Evolutionary conservation across 768 basidiomycete species (phyloP), one percentile per base, ranked within the genome.

Genomic region (Lactarius sp.): DNA sequence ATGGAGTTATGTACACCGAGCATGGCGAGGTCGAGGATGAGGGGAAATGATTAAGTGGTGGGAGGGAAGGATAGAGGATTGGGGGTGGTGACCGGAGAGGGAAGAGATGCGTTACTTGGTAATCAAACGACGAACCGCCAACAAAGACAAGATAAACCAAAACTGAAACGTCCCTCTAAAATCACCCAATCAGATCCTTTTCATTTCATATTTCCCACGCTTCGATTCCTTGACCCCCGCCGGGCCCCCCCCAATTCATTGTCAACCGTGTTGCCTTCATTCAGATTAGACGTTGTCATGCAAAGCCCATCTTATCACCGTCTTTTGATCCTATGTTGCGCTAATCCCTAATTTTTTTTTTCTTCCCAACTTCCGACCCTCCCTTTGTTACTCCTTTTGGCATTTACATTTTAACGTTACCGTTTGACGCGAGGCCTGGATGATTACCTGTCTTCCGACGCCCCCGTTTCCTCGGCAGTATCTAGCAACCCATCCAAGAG

Each of bases 381-480:
- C 61, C 61, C 61, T 52, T 56, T 56, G 59, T 64, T 64, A 31
- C 64, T 39, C 59, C 64, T 65, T 65, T 56, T n/a, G 57, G 64
- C 20, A 49, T 44, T 44, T 56, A n/a, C 54, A 52, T 52, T 59
- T 64, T 64, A 51, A 56, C 44, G 51, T 59, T 64, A 56, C 44
- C 59, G 46, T 64, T 64, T 64, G 63, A 64, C 59, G 63, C 42
- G 58, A 44, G 27, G 56, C 52, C 51, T 39, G 36, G 36, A 59
- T 46, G 36, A 59, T 46, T 47, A 52, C 44, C 34, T 52, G 34
- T 22, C 6, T 16, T 46, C 59, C 59, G 63, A 60, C 49, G 33
- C 59, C 59, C 20, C 59, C 63, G 63, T 60, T 55, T 37, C 46
- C 52, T 49, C 60, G 52, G 53, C 37, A n/a, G 22, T 56, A 44